Evolutionary conservation across 1,284 basidiomycete species (phyloP).

Genomic region (Fomitopsis schrenkii): DNA sequence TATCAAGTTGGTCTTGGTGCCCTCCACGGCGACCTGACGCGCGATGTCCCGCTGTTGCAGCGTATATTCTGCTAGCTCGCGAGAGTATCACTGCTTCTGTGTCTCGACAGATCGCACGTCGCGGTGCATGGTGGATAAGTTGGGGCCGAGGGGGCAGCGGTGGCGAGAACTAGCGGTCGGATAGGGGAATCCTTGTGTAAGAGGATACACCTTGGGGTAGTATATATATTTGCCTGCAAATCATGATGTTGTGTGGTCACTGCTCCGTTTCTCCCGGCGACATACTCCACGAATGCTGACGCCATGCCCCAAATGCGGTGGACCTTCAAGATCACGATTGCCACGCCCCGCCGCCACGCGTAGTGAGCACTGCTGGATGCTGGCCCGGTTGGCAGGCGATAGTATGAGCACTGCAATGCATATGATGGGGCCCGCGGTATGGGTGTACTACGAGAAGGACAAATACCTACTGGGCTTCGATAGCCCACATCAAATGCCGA

Average conservation of each 20-base stretch:
- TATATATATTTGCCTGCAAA: background rate
- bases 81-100: conserved; percentile 49
- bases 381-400: no score
- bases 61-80: conserved; percentile 56
- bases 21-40: conserved; percentile 25
- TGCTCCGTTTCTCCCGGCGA: conserved; percentile 15
- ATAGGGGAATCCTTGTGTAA: background rate
- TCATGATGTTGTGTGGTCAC: conserved; percentile 17
- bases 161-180: background rate
- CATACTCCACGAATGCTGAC: conserved; percentile 20
- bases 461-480: no score
- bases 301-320: conserved; percentile 18
- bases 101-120: conserved; percentile 33
- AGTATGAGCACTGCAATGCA: no score
- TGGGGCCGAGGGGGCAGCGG: background rate
- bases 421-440: no score
- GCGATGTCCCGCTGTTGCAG: conserved; percentile 47
- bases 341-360: background rate
- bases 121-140: background rate
- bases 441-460: no score
- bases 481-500: no score
- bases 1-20: conserved; percentile 2
- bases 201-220: background rate
- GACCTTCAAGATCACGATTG: conserved; percentile 14
- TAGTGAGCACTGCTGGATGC: no score